Evolutionary conservation across 148 eudicot genomes (phyloP).

Genomic region (Beta vulgaris): DNA sequence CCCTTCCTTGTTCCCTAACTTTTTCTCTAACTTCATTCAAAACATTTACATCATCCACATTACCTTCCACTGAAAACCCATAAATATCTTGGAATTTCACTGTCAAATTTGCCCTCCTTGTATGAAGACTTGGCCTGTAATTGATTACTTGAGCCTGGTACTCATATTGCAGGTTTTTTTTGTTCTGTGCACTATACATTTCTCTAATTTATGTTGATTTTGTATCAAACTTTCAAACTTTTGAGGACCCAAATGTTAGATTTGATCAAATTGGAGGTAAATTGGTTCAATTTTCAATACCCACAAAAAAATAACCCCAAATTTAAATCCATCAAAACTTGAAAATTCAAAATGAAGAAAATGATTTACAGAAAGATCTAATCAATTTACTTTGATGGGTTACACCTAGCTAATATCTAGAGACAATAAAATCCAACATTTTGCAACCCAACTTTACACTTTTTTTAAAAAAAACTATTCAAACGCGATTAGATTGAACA

Average conservation of each 20-base stretch:
- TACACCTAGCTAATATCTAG: not conserved
- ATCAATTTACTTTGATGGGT: slow-evolving; percentile 8
- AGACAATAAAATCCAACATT: not conserved
- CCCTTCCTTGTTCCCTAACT: slow-evolving; percentile 80
- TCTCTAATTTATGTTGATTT: slow-evolving; percentile 2
- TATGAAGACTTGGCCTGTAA: slow-evolving; percentile 86
- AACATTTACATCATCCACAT: slow-evolving; percentile 97
- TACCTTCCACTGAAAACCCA: slow-evolving; percentile 86
- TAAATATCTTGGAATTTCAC: slow-evolving; percentile 92
- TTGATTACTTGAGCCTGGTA: slow-evolving; percentile 53
- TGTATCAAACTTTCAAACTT: not conserved
- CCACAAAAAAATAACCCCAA: slow-evolving; percentile 17
- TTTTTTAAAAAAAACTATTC: no score
- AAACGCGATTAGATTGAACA: not conserved
- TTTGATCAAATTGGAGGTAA: slow-evolving; percentile 26
- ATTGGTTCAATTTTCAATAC: slow-evolving; percentile 21
- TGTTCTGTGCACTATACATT: slow-evolving; percentile 67
- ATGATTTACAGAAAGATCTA: slow-evolving; percentile 19
- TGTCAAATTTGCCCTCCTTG: slow-evolving; percentile 88
- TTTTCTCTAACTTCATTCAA: slow-evolving; percentile 96
- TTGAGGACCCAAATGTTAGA: slow-evolving; percentile 13
- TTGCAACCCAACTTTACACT: no score
- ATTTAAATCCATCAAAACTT: not conserved
- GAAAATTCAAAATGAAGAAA: not conserved
- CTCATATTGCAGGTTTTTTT: slow-evolving; percentile 50